Percentiles rank a stretch among this genome's conserved stretches.
Evolutionary conservation across 108 stramenopile species (phyloP).

Genomic region (Nitzschia putrida): DNA sequence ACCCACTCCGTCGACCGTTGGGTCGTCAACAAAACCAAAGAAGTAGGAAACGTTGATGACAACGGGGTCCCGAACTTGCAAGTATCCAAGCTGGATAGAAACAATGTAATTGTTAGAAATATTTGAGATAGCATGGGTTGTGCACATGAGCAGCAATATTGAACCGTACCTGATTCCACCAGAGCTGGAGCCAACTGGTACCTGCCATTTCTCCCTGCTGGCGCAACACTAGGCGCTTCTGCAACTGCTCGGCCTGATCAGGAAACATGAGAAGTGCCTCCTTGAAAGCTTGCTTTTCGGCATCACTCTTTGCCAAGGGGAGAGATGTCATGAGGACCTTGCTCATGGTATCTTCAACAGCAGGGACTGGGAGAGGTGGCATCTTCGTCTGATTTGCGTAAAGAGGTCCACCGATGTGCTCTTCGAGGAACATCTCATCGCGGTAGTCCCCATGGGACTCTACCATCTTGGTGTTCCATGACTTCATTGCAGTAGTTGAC

Average conservation of each 20-base stretch:
- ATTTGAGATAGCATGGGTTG: neutral
- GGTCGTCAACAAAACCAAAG: conserved; percentile 57
- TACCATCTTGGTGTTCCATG: conserved; percentile 31
- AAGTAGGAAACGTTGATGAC: conserved; percentile 70
- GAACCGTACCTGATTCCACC: conserved; percentile 59
- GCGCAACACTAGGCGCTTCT: conserved; percentile 44
- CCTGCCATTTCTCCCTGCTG: conserved; percentile 33
- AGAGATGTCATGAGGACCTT: conserved; percentile 52
- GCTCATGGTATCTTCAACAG: conserved; percentile 53
- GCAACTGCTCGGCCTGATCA: conserved; percentile 42
- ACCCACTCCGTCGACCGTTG: conserved; percentile 12
- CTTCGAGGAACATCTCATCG: conserved; percentile 60
- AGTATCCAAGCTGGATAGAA: conserved; percentile 32
- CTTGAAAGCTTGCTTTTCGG: conserved; percentile 30
- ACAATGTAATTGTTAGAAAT: neutral
- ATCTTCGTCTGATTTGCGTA: conserved; percentile 50
- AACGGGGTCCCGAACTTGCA: conserved; percentile 65
- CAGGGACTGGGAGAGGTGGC: conserved; percentile 64
- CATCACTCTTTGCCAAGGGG: conserved; percentile 35
- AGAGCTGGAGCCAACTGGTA: conserved; percentile 62
- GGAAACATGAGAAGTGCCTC: conserved; percentile 42
- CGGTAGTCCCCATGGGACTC: conserved; percentile 74
- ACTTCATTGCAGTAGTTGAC: conserved; percentile 4
- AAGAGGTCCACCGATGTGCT: conserved; percentile 61
- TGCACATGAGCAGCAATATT: neutral